Conservation (phyloP, 257 asterid genomes). For the Salvia hispanica region DNA sequence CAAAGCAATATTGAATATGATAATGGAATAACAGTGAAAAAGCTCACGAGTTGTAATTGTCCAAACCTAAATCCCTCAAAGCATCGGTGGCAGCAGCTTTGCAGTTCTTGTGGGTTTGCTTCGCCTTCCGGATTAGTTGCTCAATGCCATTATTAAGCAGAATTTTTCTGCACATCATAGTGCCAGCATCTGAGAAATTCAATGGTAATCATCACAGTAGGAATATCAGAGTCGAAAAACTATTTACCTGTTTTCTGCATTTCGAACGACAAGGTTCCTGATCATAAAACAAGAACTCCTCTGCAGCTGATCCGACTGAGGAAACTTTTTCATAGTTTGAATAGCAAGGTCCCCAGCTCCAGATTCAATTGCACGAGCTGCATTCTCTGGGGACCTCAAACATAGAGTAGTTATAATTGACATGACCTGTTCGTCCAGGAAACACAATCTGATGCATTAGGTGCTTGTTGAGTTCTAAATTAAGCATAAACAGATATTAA, state of each 20-base stretch:
- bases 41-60: conserved; percentile 62
- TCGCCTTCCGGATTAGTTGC: conserved; percentile 67
- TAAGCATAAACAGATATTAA: neutral
- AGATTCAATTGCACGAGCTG: conserved; percentile 78
- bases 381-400: conserved; percentile 83
- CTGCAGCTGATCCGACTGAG: conserved; percentile 79
- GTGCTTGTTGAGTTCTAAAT: neutral
- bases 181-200: neutral
- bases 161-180: conserved; percentile 53
- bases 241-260: conserved; percentile 75
- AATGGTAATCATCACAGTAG: neutral
- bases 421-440: conserved; percentile 61
- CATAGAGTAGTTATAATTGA: conserved; percentile 63
- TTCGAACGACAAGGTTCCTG: conserved; percentile 81
- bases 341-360: conserved; percentile 94
- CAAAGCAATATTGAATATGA: neutral
- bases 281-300: conserved; percentile 79
- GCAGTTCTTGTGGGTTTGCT: conserved; percentile 74
- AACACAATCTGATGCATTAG: conserved; percentile 3
- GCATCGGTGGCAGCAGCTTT: conserved; percentile 91
- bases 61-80: conserved; percentile 77
- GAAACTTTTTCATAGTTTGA: conserved; percentile 74
- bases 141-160: conserved; percentile 73
- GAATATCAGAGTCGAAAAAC: neutral
- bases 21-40: neutral